These are phyloP conservation scores for Exsudoporus floridanus DNA, from an alignment of 1,284 basidiomycete genomes.

Conservation along the genomic window DNA sequence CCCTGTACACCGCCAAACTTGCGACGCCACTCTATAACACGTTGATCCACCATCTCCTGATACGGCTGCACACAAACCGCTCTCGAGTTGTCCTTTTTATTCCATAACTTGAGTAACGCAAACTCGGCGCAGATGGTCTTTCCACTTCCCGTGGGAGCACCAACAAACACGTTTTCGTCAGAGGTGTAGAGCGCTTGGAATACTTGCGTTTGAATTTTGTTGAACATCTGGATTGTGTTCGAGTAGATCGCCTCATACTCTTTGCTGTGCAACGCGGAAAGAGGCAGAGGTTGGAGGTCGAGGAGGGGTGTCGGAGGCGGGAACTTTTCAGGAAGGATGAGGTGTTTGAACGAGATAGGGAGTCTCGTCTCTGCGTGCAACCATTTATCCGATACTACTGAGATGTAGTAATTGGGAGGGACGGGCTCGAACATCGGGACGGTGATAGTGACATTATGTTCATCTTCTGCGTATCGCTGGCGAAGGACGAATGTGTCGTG, in stretches of 20 bases:
- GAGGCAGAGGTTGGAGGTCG: conserved; percentile 88
- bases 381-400: conserved; percentile 94
- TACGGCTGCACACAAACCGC: conserved; percentile 97
- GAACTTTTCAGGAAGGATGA: conserved; percentile 97
- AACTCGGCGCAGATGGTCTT: conserved; percentile 99
- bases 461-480: conserved; percentile 88
- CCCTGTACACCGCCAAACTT: conserved; percentile 85
- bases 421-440: conserved; percentile 97
- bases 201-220: conserved; percentile 99
- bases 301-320: conserved; percentile 90
- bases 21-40: conserved; percentile 84
- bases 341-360: conserved; percentile 96
- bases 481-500: conserved; percentile 92
- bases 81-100: conserved; percentile 80
- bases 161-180: conserved; percentile 95
- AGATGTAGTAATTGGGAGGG: conserved; percentile 98
- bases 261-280: conserved; percentile 89
- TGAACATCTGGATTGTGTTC: conserved; percentile 79
- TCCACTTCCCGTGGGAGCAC: conserved; percentile 94
- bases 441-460: conserved; percentile 92
- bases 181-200: conserved; percentile 97
- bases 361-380: conserved; percentile 92
- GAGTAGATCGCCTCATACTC: conserved; percentile 88
- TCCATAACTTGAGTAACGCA: conserved; percentile 90
- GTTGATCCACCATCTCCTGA: conserved; percentile 93